Conservation (phyloP, 331 rosid species). For the Quercus phellos region DNA sequence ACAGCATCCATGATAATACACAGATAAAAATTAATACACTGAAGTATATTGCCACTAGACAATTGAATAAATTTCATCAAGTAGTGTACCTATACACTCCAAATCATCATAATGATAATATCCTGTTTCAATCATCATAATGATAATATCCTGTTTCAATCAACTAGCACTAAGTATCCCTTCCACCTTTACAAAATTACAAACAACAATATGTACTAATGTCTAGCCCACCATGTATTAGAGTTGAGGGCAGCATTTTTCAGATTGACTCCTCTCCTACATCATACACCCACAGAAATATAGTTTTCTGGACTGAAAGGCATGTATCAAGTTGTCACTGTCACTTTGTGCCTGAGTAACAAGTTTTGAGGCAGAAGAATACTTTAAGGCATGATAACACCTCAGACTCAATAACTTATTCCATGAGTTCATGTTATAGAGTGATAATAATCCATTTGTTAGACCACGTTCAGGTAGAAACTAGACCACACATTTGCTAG, state of each 20-base stretch:
- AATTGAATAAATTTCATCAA: neutral
- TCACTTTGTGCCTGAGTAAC: neutral
- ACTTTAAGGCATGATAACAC: neutral
- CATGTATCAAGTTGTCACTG: neutral
- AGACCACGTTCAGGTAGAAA: neutral
- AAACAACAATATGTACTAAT: neutral
- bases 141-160: neutral
- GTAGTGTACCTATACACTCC: neutral
- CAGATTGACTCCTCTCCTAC: neutral
- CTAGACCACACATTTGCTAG: neutral
- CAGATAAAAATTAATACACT: neutral
- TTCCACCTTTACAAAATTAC: neutral
- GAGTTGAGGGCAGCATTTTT: neutral
- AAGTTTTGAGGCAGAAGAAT: neutral
- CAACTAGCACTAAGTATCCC: neutral
- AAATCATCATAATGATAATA: neutral
- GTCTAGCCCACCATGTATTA: neutral
- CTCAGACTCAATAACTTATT: neutral
- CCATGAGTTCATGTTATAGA: neutral
- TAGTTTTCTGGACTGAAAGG: neutral
- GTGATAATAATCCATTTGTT: neutral
- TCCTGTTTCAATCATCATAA: neutral
- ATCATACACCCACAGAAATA: neutral
- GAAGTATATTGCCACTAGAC: neutral
- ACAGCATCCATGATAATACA: neutral